phyloP scores from a whole-genome alignment of 257 asterid genomes.

The Solanum chiquidenum region DNA sequence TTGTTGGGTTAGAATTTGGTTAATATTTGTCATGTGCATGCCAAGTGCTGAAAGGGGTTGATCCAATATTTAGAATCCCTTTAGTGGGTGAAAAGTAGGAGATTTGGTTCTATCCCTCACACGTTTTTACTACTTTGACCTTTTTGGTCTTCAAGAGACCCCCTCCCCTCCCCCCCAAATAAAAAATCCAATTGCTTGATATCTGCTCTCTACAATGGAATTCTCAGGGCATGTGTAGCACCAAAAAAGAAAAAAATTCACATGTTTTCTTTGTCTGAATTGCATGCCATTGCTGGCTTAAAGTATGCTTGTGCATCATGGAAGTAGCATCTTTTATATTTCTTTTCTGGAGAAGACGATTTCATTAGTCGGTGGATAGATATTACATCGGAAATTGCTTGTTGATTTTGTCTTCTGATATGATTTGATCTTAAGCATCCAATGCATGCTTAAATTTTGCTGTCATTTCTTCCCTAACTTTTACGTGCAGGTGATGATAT shows the following conservation, averaged over 20 bases:
- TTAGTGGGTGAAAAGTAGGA: neutral
- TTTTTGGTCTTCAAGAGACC: neutral
- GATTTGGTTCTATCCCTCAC: neutral
- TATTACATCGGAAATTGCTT: neutral
- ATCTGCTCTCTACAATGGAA: neutral
- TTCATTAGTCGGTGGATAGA: neutral
- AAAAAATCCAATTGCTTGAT: neutral
- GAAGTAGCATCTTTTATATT: neutral
- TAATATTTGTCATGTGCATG: neutral
- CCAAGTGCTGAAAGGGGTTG: neutral
- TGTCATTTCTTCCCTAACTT: neutral
- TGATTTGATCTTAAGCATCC: neutral
- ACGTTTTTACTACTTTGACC: neutral
- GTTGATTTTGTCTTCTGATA: neutral
- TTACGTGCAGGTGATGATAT: conserved; percentile 25
- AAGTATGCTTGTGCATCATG: neutral
- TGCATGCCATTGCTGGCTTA: neutral
- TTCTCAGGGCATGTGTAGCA: neutral
- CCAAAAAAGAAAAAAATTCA: neutral
- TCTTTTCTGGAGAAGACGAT: neutral
- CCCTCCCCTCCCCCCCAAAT: neutral
- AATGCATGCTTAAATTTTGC: neutral
- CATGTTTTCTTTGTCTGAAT: neutral
- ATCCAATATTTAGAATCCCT: neutral
- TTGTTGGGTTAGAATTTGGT: neutral